These are phyloP conservation scores for Ceratobasidium sp. DNA, from an alignment of 1,284 basidiomycete genomes.

Conservation along the genomic window DNA sequence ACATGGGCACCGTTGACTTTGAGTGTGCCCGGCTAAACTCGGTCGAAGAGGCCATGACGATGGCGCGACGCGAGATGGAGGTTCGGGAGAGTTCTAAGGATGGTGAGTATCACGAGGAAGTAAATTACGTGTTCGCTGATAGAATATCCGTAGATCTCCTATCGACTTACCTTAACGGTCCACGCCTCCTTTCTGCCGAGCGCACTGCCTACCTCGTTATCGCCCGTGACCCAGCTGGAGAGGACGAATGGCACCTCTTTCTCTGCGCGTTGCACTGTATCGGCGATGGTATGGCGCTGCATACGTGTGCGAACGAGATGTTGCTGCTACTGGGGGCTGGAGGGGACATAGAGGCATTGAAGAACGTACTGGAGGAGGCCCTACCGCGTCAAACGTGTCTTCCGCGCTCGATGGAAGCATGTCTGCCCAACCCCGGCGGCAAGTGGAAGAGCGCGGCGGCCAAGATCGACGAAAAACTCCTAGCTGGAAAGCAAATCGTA, in stretches of 20 bases:
- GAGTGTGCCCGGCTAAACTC: slow-evolving; percentile 65
- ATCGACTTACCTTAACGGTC: slow-evolving; percentile 77
- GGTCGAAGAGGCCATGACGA: slow-evolving; percentile 61
- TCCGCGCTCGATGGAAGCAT: slow-evolving; percentile 67
- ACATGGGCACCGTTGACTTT: slow-evolving; percentile 58
- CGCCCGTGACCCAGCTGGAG: slow-evolving; percentile 57
- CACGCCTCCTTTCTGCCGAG: slow-evolving; percentile 75
- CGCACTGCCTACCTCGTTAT: slow-evolving; percentile 78
- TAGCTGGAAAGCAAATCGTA: slow-evolving; percentile 66
- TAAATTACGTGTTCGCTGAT: slow-evolving; percentile 45
- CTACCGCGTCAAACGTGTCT: slow-evolving; percentile 52
- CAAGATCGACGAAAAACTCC: slow-evolving; percentile 68
- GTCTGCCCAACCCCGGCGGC: slow-evolving; percentile 58
- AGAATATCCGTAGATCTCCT: slow-evolving; percentile 63
- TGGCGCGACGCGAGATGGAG: slow-evolving; percentile 66
- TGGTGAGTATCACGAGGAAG: slow-evolving; percentile 57
- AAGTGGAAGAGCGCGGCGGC: slow-evolving; percentile 56
- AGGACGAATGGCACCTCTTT: slow-evolving; percentile 65
- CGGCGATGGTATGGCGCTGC: slow-evolving; percentile 83
- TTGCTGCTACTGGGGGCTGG: slow-evolving; percentile 65
- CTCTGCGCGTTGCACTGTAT: slow-evolving; percentile 79
- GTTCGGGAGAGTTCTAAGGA: slow-evolving; percentile 67
- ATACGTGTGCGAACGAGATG: slow-evolving; percentile 79
- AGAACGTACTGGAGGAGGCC: slow-evolving; percentile 64
- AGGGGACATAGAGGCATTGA: slow-evolving; percentile 55